Conservation (phyloP, 306 rosid genomes). For the Castanea sativa region DNA sequence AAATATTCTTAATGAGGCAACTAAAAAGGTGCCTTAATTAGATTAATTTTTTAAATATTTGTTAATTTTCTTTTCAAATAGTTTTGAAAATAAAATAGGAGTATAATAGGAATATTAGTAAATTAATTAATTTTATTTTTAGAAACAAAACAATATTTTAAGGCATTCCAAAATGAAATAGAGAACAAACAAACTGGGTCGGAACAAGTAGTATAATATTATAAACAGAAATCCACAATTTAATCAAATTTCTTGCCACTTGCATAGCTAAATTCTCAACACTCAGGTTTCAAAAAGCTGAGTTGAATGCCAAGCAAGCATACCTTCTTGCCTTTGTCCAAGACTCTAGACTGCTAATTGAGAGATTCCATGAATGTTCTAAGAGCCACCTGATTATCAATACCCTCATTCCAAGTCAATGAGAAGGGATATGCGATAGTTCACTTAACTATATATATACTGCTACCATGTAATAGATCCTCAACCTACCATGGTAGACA, state of each 20-base stretch:
- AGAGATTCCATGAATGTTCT: slow-evolving; percentile 13
- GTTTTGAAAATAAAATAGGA: no score
- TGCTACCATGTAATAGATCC: slow-evolving; percentile 17
- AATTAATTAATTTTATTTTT: no score
- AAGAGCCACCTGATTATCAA: not conserved
- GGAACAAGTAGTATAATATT: not conserved
- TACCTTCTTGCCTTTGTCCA: not conserved
- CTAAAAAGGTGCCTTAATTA: no score
- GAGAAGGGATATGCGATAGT: slow-evolving; percentile 1
- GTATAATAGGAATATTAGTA: no score
- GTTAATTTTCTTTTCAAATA: no score
- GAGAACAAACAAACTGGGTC: no score
- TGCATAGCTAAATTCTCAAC: slow-evolving; percentile 27
- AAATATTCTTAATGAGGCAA: no score
- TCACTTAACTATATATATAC: slow-evolving; percentile 28
- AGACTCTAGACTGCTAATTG: not conserved
- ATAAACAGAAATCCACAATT: slow-evolving; percentile 8
- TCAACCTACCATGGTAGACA: slow-evolving; percentile 13
- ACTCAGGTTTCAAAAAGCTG: slow-evolving; percentile 43
- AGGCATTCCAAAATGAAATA: no score
- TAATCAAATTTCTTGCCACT: slow-evolving; percentile 18
- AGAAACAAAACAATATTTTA: no score
- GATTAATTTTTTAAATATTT: no score
- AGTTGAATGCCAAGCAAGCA: slow-evolving; percentile 29
- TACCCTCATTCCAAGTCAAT: not conserved